A percentile compares a stretch with the other conserved stretches of the same genome.
phyloP scores from a whole-genome alignment of 1,139 yeast genomes.

The Ashbya aceris region DNA sequence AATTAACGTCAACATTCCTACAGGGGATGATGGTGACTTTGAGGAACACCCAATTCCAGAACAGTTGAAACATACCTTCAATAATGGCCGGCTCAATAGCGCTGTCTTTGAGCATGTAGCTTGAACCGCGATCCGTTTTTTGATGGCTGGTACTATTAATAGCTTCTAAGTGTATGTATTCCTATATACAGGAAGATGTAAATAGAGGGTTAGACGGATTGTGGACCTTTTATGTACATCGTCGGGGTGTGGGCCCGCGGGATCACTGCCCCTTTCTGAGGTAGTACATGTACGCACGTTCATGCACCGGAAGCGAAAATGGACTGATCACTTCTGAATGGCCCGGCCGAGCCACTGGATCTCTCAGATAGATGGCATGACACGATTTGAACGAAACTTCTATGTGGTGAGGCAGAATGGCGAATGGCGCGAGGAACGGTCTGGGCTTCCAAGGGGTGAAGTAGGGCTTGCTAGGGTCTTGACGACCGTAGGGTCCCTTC shows the following conservation, averaged over 20 bases:
- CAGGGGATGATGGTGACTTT: slow-evolving; percentile 52
- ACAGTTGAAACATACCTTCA: slow-evolving; percentile 62
- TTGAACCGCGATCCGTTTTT: slow-evolving; percentile 18
- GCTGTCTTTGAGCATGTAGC: slow-evolving; percentile 53
- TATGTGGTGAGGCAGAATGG: slow-evolving; percentile 83
- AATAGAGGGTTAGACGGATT: too few relatives aligned
- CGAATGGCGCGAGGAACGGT: slow-evolving; percentile 86
- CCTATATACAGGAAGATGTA: slow-evolving; percentile 1
- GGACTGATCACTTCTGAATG: slow-evolving; percentile 94
- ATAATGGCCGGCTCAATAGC: slow-evolving; percentile 39
- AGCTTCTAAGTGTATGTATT: slow-evolving; percentile 1
- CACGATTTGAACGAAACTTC: slow-evolving; percentile 87
- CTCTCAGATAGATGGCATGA: slow-evolving; percentile 90
- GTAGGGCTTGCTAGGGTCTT: slow-evolving; percentile 66
- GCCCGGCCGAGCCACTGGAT: slow-evolving; percentile 96
- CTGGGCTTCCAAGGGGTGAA: slow-evolving; percentile 97
- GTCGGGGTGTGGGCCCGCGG: background rate
- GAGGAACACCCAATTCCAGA: slow-evolving; percentile 80
- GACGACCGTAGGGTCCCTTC: slow-evolving; percentile 60
- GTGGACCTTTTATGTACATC: too few relatives aligned
- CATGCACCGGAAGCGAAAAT: slow-evolving; percentile 73
- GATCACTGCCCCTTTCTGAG: slow-evolving; percentile 61
- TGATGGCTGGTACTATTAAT: background rate
- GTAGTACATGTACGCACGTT: slow-evolving; percentile 94
- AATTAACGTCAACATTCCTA: slow-evolving; percentile 72